Evolutionary conservation across 352 stramenopile genomes (phyloP).

Genomic region (Phytophthora capsici): DNA sequence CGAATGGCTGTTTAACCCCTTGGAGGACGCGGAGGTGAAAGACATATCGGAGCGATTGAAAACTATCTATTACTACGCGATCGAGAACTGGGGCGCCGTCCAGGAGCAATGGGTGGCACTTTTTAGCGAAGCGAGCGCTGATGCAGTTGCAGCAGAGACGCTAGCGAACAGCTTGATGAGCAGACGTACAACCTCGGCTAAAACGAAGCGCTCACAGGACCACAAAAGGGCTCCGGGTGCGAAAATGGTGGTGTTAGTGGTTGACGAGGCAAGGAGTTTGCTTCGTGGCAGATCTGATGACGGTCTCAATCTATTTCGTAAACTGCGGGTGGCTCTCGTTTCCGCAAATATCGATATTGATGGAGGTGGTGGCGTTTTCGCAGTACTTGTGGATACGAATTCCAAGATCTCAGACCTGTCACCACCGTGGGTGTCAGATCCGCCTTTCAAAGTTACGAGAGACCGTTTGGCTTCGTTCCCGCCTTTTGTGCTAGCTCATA

Average conservation of each 20-base stretch:
- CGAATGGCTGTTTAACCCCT: neutral
- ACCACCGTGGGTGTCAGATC: too few relatives aligned
- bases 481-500: neutral
- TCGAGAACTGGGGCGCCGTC: conserved; percentile 2
- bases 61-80: conserved; percentile 6
- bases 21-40: neutral
- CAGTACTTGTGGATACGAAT: neutral
- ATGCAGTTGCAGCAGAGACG: neutral
- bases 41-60: neutral
- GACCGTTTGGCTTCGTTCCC: neutral
- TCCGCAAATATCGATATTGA: neutral
- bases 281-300: neutral
- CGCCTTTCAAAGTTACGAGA: too few relatives aligned
- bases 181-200: too few relatives aligned
- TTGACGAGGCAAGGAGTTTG: neutral
- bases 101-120: neutral
- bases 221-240: neutral
- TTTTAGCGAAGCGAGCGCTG: neutral
- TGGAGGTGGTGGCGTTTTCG: neutral
- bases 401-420: neutral
- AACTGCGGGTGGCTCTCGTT: neutral
- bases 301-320: neutral
- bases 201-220: too few relatives aligned
- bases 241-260: neutral
- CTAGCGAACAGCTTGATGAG: too few relatives aligned